Evolutionary conservation across 176 grass and related monocot species (phyloP).

Genomic region (Phoenix dactylifera): DNA sequence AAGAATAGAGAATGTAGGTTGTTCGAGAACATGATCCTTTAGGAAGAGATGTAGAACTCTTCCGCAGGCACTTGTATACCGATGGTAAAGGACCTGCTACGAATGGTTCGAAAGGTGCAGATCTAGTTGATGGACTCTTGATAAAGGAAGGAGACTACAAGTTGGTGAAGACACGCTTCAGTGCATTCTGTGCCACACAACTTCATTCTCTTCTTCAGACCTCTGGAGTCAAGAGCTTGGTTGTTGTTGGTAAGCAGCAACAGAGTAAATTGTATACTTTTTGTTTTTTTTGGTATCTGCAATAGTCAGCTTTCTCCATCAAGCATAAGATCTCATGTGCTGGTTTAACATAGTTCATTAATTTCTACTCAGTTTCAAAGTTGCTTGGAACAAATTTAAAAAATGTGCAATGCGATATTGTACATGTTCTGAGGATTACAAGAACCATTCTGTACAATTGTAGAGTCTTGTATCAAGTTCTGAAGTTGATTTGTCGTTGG

Average conservation of each 20-base stretch:
- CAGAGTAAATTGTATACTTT: too few relatives aligned
- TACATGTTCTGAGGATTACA: too few relatives aligned
- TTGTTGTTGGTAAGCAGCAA: constrained; percentile 56
- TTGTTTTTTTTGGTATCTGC: too few relatives aligned
- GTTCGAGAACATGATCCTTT: constrained; percentile 87
- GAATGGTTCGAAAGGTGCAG: constrained; percentile 65
- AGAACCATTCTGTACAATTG: too few relatives aligned
- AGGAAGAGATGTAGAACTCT: constrained; percentile 80
- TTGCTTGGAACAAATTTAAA: too few relatives aligned
- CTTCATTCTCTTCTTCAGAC: constrained; percentile 74
- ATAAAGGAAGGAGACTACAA: constrained; percentile 86
- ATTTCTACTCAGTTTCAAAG: too few relatives aligned
- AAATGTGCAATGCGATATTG: too few relatives aligned
- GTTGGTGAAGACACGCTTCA: constrained; percentile 93
- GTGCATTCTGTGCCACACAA: constrained; percentile 73
- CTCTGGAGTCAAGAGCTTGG: constrained; percentile 61
- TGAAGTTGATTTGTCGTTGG: too few relatives aligned
- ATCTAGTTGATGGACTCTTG: constrained; percentile 61
- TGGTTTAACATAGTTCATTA: too few relatives aligned
- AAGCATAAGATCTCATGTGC: too few relatives aligned
- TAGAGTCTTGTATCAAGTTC: too few relatives aligned
- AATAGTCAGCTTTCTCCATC: too few relatives aligned
- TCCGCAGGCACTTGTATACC: constrained; percentile 55
- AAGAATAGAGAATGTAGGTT: constrained; percentile 35
- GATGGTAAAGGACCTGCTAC: constrained; percentile 65